Evolutionary conservation across 768 basidiomycete genomes (phyloP).

Genomic region (Termitomyces eurrhizus): DNA sequence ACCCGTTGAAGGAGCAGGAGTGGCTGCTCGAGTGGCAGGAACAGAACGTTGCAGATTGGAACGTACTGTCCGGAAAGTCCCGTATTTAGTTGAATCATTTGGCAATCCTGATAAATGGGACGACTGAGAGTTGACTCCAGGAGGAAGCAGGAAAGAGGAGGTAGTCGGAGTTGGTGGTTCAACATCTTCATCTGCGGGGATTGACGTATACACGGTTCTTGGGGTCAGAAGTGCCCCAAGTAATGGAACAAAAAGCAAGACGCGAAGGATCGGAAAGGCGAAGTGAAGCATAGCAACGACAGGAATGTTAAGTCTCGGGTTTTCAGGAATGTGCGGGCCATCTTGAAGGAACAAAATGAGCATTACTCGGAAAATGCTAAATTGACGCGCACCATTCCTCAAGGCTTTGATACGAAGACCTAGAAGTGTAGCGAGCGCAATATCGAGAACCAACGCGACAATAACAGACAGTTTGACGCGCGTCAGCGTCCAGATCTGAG

Average conservation of each 20-base stretch:
- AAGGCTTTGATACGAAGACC: slow-evolving; percentile 35
- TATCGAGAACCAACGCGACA: slow-evolving; percentile 54
- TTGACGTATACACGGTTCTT: slow-evolving; percentile 57
- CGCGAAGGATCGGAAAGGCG: slow-evolving; percentile 59
- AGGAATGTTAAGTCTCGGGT: slow-evolving; percentile 23
- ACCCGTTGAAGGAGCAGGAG: slow-evolving; percentile 39
- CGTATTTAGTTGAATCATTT: slow-evolving; percentile 59
- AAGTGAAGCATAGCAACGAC: slow-evolving; percentile 34
- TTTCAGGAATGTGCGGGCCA: slow-evolving; percentile 27
- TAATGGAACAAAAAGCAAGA: slow-evolving; percentile 57
- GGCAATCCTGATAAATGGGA: slow-evolving; percentile 40
- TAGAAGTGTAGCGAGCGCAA: slow-evolving; percentile 54
- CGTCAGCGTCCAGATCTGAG: slow-evolving; percentile 61
- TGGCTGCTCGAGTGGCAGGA: slow-evolving; percentile 51
- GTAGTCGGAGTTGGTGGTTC: slow-evolving; percentile 38
- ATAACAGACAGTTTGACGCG: slow-evolving; percentile 54
- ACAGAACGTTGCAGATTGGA: slow-evolving; percentile 49
- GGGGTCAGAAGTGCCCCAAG: slow-evolving; percentile 61
- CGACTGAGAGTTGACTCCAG: slow-evolving; percentile 38
- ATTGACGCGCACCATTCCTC: slow-evolving; percentile 25
- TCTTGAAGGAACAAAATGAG: slow-evolving; percentile 14
- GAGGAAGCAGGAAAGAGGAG: slow-evolving; percentile 53
- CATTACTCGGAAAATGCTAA: slow-evolving; percentile 7
- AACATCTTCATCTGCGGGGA: slow-evolving; percentile 36
- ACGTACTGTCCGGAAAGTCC: slow-evolving; percentile 59